Base-by-base conservation (phyloP, 108 stramenopile species). In the Phaeodactylum tricornutum region DNA sequence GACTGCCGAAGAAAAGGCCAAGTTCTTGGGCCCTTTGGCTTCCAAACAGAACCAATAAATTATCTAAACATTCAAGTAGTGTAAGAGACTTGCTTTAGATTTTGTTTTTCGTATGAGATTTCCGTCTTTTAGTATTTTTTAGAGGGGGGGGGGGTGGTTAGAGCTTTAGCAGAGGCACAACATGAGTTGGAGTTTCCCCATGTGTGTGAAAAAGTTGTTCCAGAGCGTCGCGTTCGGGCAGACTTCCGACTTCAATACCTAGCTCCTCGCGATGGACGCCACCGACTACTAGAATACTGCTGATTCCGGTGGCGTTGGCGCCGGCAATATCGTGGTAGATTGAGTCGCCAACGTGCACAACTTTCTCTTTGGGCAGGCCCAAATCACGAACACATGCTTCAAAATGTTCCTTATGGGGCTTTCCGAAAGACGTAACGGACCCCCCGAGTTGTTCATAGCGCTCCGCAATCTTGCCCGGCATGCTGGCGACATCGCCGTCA, bases 11-110 rank as follows among this genome's bases (percentile, higher is more conserved):
- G 98, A 99, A 74, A 97, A 97, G 84, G 78, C 74, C 63, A 97
- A 96, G 73, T 96, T 97, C 94, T 56, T 97, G 42, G 98, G 97
- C 37, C 95, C 97, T 55, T 67, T 98, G 59, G 97, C 95, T 39
- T 93, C 91, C 70, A 95, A 92, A 81, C 76, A 80, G 51, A 81
- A 74, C 47, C 21, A 55, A 20, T 62, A 66, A 67, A 50, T 29
- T 15, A 8, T 53, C 15, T 30, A 39, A 12, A 11, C 33, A 8
- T 34, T 41, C 14, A 41, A 41, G 9, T 5, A 41, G 14, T 41
- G 16, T 14, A n/a, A 41, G 16, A 20, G 14, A 9, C 21, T 5
- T 5, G 39, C 21, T 41, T 41, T 20, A 12, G 33, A 38, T 37
- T 12, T 23, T 17, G 41, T 42, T 42, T 7, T 42, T 45, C n/a